Evolutionary conservation across 2,329 filamentous ascomycete genomes (phyloP).

Genomic region (Paracamarosporium sp.): DNA sequence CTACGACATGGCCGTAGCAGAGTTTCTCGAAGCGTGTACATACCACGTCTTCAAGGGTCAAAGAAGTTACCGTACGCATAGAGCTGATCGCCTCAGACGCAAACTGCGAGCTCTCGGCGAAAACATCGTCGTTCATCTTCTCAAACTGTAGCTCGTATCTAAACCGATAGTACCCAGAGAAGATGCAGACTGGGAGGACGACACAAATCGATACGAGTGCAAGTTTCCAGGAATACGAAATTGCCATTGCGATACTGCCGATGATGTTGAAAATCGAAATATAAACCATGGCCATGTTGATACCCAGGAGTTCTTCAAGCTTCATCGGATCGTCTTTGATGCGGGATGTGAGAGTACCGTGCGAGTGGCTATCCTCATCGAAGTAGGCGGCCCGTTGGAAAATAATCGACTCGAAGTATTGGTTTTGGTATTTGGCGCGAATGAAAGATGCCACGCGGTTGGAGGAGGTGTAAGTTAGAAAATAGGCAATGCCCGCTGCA

Average conservation of each 20-base stretch:
- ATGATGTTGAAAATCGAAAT: slow-evolving; percentile 64
- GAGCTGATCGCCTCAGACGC: slow-evolving; percentile 89
- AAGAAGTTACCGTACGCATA: slow-evolving; percentile 85
- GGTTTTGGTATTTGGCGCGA: not conserved
- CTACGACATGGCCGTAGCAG: slow-evolving; percentile 38
- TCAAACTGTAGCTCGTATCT: slow-evolving; percentile 63
- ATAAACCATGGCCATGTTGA: slow-evolving; percentile 6
- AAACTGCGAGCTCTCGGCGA: slow-evolving; percentile 78
- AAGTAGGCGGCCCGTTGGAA: not conserved
- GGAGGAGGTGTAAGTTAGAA: too few species aligned
- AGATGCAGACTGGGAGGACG: slow-evolving; percentile 67
- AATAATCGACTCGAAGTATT: not conserved
- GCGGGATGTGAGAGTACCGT: not conserved
- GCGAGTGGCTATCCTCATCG: not conserved
- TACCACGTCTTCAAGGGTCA: slow-evolving; percentile 84
- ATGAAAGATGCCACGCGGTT: too few species aligned
- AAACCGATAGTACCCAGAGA: slow-evolving; percentile 82
- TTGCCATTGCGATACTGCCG: slow-evolving; percentile 70
- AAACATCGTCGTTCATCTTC: slow-evolving; percentile 75
- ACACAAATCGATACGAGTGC: slow-evolving; percentile 75
- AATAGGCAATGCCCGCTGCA: too few species aligned
- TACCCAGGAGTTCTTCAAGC: slow-evolving; percentile 5
- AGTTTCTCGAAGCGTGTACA: slow-evolving; percentile 74
- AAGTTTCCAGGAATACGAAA: slow-evolving; percentile 82
- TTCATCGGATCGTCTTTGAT: not conserved